Conservation (phyloP, 2,329 filamentous ascomycete species). For the Colletotrichum falcatum region DNA sequence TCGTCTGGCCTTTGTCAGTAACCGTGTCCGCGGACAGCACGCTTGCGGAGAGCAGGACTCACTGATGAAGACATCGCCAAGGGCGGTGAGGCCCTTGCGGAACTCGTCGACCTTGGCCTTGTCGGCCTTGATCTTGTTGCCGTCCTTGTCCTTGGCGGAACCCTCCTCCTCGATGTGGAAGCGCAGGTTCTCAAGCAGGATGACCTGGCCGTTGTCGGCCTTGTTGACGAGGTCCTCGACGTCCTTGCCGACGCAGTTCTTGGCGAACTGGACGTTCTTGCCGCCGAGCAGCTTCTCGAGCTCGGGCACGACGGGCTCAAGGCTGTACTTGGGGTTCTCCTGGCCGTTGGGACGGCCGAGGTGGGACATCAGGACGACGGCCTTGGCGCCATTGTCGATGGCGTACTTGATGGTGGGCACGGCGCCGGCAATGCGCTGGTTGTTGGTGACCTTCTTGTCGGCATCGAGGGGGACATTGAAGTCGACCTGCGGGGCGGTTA, state of each 20-base stretch:
- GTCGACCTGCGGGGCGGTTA: slow-evolving; percentile 77
- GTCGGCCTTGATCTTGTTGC: slow-evolving; percentile 98
- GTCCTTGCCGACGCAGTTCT: slow-evolving; percentile 90
- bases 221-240: slow-evolving; percentile 91
- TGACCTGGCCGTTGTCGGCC: slow-evolving; percentile 82
- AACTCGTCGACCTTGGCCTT: slow-evolving; percentile 93
- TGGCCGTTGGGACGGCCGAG: slow-evolving; percentile 95
- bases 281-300: slow-evolving; percentile 89
- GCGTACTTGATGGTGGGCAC: slow-evolving; percentile 96
- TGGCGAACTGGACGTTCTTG: slow-evolving; percentile 86
- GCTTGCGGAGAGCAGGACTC: slow-evolving; percentile 53
- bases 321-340: slow-evolving; percentile 90
- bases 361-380: slow-evolving; percentile 98
- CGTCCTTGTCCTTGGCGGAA: slow-evolving; percentile 90
- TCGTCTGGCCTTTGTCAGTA: slow-evolving; percentile 73
- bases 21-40: background rate
- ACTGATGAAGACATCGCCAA: slow-evolving; percentile 98
- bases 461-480: slow-evolving; percentile 98
- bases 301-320: slow-evolving; percentile 91
- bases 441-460: slow-evolving; percentile 96
- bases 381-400: slow-evolving; percentile 88
- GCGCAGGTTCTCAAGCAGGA: slow-evolving; percentile 96
- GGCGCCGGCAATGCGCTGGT: slow-evolving; percentile 96
- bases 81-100: slow-evolving; percentile 91
- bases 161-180: slow-evolving; percentile 99